Evolutionary conservation across 2,329 filamentous ascomycete genomes (phyloP), one percentile per base, ranked within the genome.

Genomic region (Daldinia sp.): DNA sequence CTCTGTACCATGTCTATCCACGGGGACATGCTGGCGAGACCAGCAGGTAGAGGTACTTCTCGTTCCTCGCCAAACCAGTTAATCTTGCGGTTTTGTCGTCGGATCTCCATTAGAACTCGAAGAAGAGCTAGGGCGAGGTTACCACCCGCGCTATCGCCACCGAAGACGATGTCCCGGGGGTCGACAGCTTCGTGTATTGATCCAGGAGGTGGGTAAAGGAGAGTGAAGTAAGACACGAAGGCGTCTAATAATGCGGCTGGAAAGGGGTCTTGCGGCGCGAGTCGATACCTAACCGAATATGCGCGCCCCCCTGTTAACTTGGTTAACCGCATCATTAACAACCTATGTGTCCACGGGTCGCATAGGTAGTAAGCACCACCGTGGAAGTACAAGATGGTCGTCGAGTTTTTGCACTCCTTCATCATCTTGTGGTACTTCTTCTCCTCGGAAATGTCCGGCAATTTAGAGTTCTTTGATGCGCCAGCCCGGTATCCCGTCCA

Each of bases 131-230:
- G 81, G 11, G 81, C 77, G 37, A 94, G 83, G 68, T 90, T 91
- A 2, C 90, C 92, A 11, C 92, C 92, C 2, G 92, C 91, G 59
- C 86, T 86, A 68, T 95, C 92, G 35, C 92, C 92, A 1, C 84
- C 83, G 68, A 95, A 80, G 8, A 93, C 86, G 39, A 95, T 88
- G 57, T 92, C 81, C 39, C 81, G 79, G 0, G 92, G 82, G 4
- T 81, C 78, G 1, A 94, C 84, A 2, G 91, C 79, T 11, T 83
- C 80, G 73, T 95, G 91, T 43, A 87, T 83, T 0, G 90, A 84
- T 15, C 83, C 89, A 0, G 85, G 80, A 0, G 90, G 89, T 10
- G 92, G 92, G 70, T 92, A 89, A 1, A 95, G 80, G 5, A 94
- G 81, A 0, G 85, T 85, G 32, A 95, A 81, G 71, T 94, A 95